Percentiles rank a stretch among this genome's conserved stretches.
phyloP scores from a whole-genome alignment of 1,284 basidiomycete species.

The Microbotryomycetes sp. region DNA sequence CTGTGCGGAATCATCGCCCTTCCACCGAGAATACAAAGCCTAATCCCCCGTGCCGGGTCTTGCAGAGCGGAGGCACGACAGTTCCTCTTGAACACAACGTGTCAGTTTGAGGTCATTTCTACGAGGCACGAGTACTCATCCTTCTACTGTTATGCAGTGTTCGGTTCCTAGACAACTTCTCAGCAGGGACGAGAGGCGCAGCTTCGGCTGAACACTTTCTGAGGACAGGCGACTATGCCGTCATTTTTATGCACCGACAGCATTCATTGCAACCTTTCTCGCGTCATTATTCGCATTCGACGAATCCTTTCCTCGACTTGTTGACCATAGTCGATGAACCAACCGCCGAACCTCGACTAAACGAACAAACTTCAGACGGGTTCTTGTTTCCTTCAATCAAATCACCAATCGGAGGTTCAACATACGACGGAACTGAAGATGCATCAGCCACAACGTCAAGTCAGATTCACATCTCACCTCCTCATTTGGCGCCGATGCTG shows the following conservation, averaged over 20 bases:
- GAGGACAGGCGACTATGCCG: constrained; percentile 76
- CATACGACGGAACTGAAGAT: background rate
- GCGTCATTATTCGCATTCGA: constrained; percentile 93
- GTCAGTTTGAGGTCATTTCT: constrained; percentile 53
- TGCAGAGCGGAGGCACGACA: constrained; percentile 87
- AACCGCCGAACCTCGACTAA: constrained; percentile 20
- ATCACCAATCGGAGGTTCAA: background rate
- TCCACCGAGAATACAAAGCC: background rate
- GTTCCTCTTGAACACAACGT: constrained; percentile 93
- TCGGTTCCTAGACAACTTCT: constrained; percentile 97
- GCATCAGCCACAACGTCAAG: background rate
- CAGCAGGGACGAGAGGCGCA: constrained; percentile 92
- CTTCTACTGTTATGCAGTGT: constrained; percentile 55
- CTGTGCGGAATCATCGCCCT: background rate
- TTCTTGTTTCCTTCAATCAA: constrained; percentile 24
- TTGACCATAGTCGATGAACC: constrained; percentile 60
- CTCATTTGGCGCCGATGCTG: constrained; percentile 52
- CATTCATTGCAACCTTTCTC: constrained; percentile 96
- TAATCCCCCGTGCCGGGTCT: background rate
- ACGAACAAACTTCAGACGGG: constrained; percentile 9
- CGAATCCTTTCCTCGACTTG: constrained; percentile 94
- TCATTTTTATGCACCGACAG: constrained; percentile 96
- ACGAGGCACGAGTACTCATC: constrained; percentile 31
- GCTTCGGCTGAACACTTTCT: constrained; percentile 98
- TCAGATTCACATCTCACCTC: constrained; percentile 30